Base-by-base conservation (phyloP, 192 early-diverging fungal genomes). In the Geranomyces variabilis region DNA sequence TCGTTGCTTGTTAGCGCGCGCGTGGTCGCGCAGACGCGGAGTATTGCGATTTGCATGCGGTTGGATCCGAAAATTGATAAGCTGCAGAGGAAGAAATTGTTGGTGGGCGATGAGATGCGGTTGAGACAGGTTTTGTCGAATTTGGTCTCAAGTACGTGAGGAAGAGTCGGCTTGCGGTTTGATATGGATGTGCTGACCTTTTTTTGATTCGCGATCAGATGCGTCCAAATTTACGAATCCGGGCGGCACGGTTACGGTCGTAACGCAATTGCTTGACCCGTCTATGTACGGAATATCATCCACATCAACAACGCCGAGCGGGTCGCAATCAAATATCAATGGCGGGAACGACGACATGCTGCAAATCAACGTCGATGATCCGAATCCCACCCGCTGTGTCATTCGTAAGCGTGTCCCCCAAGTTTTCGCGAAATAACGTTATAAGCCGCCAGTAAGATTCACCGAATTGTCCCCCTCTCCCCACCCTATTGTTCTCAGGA, bases 101-200 rank as follows among this genome's bases (percentile, higher is more conserved):
- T 74, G 5, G 43, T 67, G 14, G 72, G 72, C 7, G 72, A 74
- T 41, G 72, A 74, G 29, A 67, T 74, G 72, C 61, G 72, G 31
- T 31, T 74, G 22, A 63, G 72, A 22, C 72, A 74, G 41, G 64
- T 74, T 7, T 30, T 74, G 64, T 66, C 63, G 5, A 74, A 74
- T 31, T 36, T 74, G 19, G 53, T 63, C 3, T 66, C 63, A 24
- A 74, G 51, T 53, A 17, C 19, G 51, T 53, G 7, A 15, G 19
- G 51, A n/a, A n/a, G n/a, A n/a, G n/a, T n/a, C n/a, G n/a, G n/a
- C n/a, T n/a, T n/a, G n/a, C n/a, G n/a, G n/a, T 41, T 3, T 41
- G 36, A 41, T 41, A 41, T 41, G 5, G 10, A 7, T 41, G 3
- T 41, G 3, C 10, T 10, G 3, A 7, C 10, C 36, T 41, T 41